Percentiles rank a stretch among this genome's conserved stretches.
Conservation (phyloP, 2,329 filamentous ascomycete genomes). For the Xylaria digitata region DNA sequence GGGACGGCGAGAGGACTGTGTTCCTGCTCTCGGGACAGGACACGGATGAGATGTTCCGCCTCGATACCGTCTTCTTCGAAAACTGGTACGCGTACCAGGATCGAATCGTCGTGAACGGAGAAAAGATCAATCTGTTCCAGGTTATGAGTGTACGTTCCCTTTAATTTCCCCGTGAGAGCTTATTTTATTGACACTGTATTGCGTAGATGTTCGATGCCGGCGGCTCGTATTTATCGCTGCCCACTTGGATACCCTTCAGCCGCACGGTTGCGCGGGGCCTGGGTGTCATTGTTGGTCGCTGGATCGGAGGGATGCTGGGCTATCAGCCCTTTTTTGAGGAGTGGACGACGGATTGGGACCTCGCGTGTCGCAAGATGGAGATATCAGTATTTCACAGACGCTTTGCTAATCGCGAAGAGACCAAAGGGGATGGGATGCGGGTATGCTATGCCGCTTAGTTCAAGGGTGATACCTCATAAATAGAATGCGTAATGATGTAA, state of each 20-base stretch:
- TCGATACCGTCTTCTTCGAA: conserved; percentile 51
- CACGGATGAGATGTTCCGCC: conserved; percentile 44
- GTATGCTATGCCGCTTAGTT: background rate
- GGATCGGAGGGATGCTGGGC: conserved; percentile 53
- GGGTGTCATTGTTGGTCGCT: conserved; percentile 53
- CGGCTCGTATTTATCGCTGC: conserved; percentile 52
- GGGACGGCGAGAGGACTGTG: conserved; percentile 38
- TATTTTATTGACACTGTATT: conserved; percentile 3
- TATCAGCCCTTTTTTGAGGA: conserved; percentile 53
- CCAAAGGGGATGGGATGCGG: background rate
- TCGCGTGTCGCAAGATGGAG: conserved; percentile 52
- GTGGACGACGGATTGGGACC: conserved; percentile 55
- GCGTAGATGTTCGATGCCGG: conserved; percentile 55
- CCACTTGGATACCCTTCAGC: conserved; percentile 54
- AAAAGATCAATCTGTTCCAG: conserved; percentile 44
- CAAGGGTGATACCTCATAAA: background rate
- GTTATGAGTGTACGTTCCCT: conserved; percentile 45
- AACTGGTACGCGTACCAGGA: conserved; percentile 54
- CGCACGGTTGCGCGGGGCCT: conserved; percentile 44
- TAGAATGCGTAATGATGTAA: conserved; percentile 11
- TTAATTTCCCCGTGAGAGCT: background rate
- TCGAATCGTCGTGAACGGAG: conserved; percentile 44
- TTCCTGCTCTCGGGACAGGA: conserved; percentile 48
- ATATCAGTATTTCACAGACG: conserved; percentile 46
- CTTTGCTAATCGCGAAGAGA: conserved; percentile 39